Evolutionary conservation across 352 stramenopile species (phyloP).

Genomic region (Blastocystis hominis): DNA sequence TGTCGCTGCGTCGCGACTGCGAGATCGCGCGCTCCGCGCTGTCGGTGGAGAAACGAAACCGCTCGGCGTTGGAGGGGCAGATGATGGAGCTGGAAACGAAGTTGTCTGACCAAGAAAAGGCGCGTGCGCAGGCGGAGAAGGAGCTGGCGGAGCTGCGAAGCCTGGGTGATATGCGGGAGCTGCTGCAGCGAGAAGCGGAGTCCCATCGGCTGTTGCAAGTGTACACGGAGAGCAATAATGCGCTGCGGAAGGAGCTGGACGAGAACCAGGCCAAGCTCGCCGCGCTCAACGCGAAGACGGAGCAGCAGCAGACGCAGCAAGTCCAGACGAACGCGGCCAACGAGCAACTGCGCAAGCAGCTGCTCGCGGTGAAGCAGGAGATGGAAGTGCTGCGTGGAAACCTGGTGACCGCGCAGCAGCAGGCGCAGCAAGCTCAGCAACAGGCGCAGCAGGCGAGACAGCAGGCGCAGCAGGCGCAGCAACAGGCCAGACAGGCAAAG

Average conservation of each 20-base stretch:
- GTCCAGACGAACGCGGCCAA: not conserved
- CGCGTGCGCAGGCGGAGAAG: not conserved
- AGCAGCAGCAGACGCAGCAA: not conserved
- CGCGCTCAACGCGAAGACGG: not conserved
- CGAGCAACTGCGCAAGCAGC: not conserved
- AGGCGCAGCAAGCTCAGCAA: not conserved
- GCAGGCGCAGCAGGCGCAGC: not conserved
- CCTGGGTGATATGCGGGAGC: not conserved
- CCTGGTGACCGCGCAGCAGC: not conserved
- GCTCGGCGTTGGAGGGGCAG: not conserved
- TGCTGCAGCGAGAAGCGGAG: conserved; percentile 16
- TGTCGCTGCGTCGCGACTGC: conserved; percentile 12
- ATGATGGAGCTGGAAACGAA: not conserved
- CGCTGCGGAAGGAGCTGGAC: not conserved
- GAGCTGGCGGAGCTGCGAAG: not conserved
- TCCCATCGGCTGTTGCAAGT: not conserved
- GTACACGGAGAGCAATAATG: conserved; percentile 33
- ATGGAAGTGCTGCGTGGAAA: not conserved
- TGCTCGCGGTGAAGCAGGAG: not conserved
- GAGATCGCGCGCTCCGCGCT: conserved; percentile 4
- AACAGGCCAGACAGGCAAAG: not conserved
- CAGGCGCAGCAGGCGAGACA: not conserved
- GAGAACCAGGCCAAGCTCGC: not conserved
- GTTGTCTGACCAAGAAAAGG: not conserved
- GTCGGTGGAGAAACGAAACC: not conserved